phyloP scores from a whole-genome alignment of 345 rosid species.

The Sonneratia alba region DNA sequence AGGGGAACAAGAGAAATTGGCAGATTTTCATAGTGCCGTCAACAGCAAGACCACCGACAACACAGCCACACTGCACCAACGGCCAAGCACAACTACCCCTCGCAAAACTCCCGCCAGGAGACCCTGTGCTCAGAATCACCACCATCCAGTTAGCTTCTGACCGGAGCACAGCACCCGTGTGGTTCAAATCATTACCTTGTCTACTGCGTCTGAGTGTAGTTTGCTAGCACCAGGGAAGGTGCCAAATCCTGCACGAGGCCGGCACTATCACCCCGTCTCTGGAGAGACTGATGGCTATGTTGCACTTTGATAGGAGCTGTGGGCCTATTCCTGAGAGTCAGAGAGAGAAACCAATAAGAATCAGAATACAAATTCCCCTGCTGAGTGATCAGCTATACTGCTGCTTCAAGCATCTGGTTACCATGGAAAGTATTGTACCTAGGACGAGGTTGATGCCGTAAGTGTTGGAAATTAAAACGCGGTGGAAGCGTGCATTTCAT shows the following conservation, averaged over 20 bases:
- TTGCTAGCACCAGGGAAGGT: slow-evolving; percentile 52
- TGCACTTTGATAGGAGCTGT: slow-evolving; percentile 40
- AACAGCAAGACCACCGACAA: background rate
- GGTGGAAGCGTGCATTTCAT: no score
- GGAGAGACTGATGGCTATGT: slow-evolving; percentile 38
- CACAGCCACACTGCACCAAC: background rate
- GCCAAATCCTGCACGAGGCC: slow-evolving; percentile 40
- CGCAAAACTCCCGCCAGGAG: slow-evolving; percentile 36
- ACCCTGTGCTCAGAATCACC: slow-evolving; percentile 35
- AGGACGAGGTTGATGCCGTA: slow-evolving; percentile 12
- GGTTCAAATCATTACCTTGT: slow-evolving; percentile 39
- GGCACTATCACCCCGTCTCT: slow-evolving; percentile 50
- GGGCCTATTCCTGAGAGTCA: slow-evolving; percentile 9
- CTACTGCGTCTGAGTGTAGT: slow-evolving; percentile 47
- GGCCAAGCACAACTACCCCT: slow-evolving; percentile 14
- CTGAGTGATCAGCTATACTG: no score
- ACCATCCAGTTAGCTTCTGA: slow-evolving; percentile 84
- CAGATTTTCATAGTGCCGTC: background rate
- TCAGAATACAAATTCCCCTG: background rate
- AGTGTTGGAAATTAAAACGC: no score
- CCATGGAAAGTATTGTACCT: background rate
- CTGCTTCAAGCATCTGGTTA: background rate
- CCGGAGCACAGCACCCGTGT: slow-evolving; percentile 49
- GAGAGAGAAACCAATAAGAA: background rate
- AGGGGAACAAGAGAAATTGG: no score